phyloP scores from a whole-genome alignment of 2,329 filamentous ascomycete genomes.

The Incumbomyces delicatus region DNA sequence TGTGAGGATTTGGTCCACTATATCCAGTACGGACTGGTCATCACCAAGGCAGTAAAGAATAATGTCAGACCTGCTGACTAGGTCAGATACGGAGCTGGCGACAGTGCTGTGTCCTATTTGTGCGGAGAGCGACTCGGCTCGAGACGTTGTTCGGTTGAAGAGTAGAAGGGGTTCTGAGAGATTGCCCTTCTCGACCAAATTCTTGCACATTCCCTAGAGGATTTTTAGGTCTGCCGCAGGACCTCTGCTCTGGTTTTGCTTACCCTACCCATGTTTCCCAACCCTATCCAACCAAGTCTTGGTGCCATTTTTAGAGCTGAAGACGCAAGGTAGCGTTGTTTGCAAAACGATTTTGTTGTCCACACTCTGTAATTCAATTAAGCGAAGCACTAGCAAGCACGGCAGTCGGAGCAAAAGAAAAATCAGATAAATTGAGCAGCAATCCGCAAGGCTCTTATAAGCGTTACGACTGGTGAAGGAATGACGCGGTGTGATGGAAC shows the following conservation, averaged over 20 bases:
- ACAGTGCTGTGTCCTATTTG: slow-evolving; percentile 49
- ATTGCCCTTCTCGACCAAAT: slow-evolving; percentile 67
- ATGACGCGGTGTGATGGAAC: too few species aligned
- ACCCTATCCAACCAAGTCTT: slow-evolving; percentile 66
- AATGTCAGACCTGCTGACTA: slow-evolving; percentile 59
- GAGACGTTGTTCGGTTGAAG: slow-evolving; percentile 48
- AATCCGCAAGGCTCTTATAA: too few species aligned
- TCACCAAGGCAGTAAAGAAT: slow-evolving; percentile 75
- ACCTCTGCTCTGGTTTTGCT: slow-evolving; percentile 24
- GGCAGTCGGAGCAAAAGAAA: too few species aligned
- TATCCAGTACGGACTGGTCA: slow-evolving; percentile 60
- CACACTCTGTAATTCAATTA: too few species aligned
- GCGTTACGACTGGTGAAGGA: too few species aligned
- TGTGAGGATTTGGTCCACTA: slow-evolving; percentile 49
- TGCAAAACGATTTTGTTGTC: neutral
- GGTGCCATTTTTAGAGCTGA: slow-evolving; percentile 17
- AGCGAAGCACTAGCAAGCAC: too few species aligned
- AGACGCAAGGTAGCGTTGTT: neutral
- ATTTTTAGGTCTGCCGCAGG: too few species aligned
- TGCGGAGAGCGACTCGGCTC: slow-evolving; percentile 42
- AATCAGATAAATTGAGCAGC: too few species aligned
- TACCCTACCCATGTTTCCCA: slow-evolving; percentile 81
- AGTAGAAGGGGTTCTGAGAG: slow-evolving; percentile 63
- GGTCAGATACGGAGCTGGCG: slow-evolving; percentile 54
- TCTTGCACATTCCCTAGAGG: slow-evolving; percentile 68